A percentile compares a stretch with the other conserved stretches of the same genome.
These are phyloP conservation scores for Ustulina deusta DNA, from an alignment of 2,329 filamentous ascomycete genomes.

Conservation along the genomic window DNA sequence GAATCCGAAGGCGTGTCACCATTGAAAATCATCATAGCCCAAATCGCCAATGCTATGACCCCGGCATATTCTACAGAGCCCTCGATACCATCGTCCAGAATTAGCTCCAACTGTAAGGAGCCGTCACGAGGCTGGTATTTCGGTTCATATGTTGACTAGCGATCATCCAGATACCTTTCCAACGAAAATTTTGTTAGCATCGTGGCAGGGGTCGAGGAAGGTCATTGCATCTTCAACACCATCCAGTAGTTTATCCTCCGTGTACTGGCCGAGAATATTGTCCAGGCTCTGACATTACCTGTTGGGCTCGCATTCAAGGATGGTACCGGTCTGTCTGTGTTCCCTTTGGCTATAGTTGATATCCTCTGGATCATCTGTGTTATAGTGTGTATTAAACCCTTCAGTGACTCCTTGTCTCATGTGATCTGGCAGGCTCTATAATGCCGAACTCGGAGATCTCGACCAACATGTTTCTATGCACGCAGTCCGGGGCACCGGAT, in stretches of 20 bases:
- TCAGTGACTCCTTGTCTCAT: not conserved
- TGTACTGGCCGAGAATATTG: conserved; percentile 77
- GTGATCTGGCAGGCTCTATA: not conserved
- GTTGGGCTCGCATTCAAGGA: conserved; percentile 81
- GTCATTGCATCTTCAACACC: conserved; percentile 78
- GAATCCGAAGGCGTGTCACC: conserved; percentile 67
- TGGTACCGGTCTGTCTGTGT: conserved; percentile 71
- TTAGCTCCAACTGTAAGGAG: conserved; percentile 69
- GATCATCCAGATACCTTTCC: conserved; percentile 75
- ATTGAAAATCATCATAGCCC: conserved; percentile 69
- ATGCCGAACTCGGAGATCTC: not conserved
- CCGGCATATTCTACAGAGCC: conserved; percentile 56
- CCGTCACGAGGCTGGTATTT: conserved; percentile 72
- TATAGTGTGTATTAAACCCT: conserved; percentile 55
- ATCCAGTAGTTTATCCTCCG: conserved; percentile 81
- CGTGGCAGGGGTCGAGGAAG: conserved; percentile 77
- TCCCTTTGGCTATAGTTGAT: conserved; percentile 79
- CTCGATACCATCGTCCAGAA: conserved; percentile 58
- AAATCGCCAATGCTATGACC: conserved; percentile 75
- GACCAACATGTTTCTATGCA: not conserved
- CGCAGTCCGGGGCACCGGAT: conserved; percentile 74
- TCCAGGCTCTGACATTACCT: conserved; percentile 75
- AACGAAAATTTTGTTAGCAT: conserved; percentile 82
- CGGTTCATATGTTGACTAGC: conserved; percentile 76
- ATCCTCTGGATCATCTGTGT: conserved; percentile 88